These are phyloP conservation scores for Arachis monticola DNA, from an alignment of 331 rosid species.

Conservation along the genomic window DNA sequence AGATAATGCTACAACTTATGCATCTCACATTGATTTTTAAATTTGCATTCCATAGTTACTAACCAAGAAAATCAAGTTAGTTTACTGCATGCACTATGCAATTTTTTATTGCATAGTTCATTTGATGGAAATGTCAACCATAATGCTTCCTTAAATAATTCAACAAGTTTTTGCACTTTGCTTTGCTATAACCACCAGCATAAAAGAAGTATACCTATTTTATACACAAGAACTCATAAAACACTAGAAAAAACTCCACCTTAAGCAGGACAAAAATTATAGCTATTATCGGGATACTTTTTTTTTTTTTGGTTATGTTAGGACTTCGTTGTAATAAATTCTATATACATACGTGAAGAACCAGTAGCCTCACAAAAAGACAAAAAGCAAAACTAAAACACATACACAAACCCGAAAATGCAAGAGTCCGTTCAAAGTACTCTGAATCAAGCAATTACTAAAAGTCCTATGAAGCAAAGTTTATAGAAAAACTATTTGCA, in stretches of 20 bases:
- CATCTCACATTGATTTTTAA: neutral
- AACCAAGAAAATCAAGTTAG: constrained; percentile 20
- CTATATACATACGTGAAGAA: constrained; percentile 5
- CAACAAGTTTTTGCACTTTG: neutral
- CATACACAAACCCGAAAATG: neutral
- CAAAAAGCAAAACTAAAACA: neutral
- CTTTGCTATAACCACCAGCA: constrained; percentile 18
- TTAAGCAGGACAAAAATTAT: constrained; percentile 20
- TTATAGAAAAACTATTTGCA: neutral
- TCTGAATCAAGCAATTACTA: neutral
- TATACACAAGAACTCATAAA: neutral
- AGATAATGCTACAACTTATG: neutral
- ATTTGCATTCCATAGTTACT: constrained; percentile 7
- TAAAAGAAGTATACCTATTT: constrained; percentile 9
- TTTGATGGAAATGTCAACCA: constrained; percentile 17
- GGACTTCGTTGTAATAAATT: constrained; percentile 3
- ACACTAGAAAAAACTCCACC: neutral
- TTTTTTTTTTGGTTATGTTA: neutral
- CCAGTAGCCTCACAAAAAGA: neutral
- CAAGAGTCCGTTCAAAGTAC: neutral
- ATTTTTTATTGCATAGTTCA: constrained; percentile 1
- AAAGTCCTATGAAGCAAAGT: neutral
- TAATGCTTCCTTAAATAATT: constrained; percentile 1
- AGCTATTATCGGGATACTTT: constrained; percentile 21
- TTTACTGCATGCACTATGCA: constrained; percentile 1